Evolutionary conservation across 805 yeast genomes (phyloP).

Genomic region (Wickerhamiella qilinensis): DNA sequence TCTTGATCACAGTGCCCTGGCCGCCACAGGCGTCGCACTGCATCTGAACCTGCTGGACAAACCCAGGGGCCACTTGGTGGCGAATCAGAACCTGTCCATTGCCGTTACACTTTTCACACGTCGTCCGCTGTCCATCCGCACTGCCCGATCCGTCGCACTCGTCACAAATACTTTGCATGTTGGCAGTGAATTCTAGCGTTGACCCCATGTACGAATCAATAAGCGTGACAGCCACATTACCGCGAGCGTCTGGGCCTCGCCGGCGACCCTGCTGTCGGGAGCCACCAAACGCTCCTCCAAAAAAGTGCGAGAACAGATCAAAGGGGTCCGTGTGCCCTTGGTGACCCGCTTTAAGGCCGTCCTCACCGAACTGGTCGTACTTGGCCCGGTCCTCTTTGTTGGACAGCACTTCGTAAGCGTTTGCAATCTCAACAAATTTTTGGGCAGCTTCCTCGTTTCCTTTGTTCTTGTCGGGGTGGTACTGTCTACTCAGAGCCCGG

Average conservation of each 20-base stretch:
- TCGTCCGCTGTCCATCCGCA: conserved; percentile 52
- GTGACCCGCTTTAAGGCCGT: conserved; percentile 34
- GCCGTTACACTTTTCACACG: conserved; percentile 61
- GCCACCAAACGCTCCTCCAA: conserved; percentile 29
- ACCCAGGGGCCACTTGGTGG: conserved; percentile 74
- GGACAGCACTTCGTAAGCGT: conserved; percentile 75
- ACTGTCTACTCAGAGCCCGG: conserved; percentile 62
- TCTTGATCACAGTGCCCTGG: conserved; percentile 46
- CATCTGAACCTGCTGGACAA: conserved; percentile 72
- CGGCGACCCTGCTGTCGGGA: conserved; percentile 23
- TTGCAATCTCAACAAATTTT: conserved; percentile 78
- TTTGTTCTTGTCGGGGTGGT: conserved; percentile 83
- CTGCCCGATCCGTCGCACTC: conserved; percentile 77
- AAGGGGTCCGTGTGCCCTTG: conserved; percentile 29
- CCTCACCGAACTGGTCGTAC: conserved; percentile 67
- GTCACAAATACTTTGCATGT: conserved; percentile 60
- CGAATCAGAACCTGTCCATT: conserved; percentile 48
- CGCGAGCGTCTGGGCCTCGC: conserved; percentile 48
- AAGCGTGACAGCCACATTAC: conserved; percentile 39
- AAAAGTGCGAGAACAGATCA: conserved; percentile 51
- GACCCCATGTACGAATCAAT: conserved; percentile 59
- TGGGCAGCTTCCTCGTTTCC: conserved; percentile 60
- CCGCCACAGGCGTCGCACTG: conserved; percentile 73
- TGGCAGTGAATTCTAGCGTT: conserved; percentile 39
- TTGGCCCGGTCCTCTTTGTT: conserved; percentile 51